Base-by-base conservation (phyloP, 2,329 filamentous ascomycete genomes). In the Sordariomycetes sp. region DNA sequence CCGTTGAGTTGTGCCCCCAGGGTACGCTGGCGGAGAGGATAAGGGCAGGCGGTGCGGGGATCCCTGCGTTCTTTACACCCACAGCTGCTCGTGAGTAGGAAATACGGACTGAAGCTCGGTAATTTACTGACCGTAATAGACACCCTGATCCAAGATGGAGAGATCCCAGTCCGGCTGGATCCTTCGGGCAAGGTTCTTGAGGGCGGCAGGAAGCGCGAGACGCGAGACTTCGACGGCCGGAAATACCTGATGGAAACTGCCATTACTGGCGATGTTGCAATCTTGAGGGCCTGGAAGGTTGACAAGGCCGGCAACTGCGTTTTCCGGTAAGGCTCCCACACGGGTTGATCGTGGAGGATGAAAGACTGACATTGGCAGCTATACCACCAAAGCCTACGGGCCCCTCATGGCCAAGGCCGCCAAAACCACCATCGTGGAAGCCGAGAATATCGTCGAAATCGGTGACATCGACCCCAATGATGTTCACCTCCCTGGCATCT, bases 391-490 rank as follows among this genome's bases (percentile, higher is more conserved):
- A 53, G 77, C 80, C 1, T 87, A 86, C 42, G 81, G 77, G 2
- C 72, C 75, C 6, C 70, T 85, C 41, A 86, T 87, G 82, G 86
- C 82, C 39, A 88, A 90, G 59, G 85, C 85, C 0, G 86, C 84
- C 1, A 74, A 71, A 31, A 50, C 84, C 25, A 81, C 84, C 18
- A 88, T 93, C 26, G 84, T 92, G 24, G 86, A 93, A 53, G 86
- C 86, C 2, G 86, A 93, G 49, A 71, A 90, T 42, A 86, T 93
- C 39, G 86, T 93, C 34, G 75, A 81, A 3, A 57, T 77, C 2
- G 86, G 86, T 17, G 72, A 75, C 3, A 79, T 93, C 25, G 70
- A 79, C 34, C 78, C 86, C 3, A 79, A 84, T 39, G 73, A 79
- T 28, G 77, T 93, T 5, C 79, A 92, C 48, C 66, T 93, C 4